A percentile compares a stretch with the other conserved stretches of the same genome.
Evolutionary conservation across 2,329 filamentous ascomycete species (phyloP).

Genomic region (Colletotrichum endophyticum): DNA sequence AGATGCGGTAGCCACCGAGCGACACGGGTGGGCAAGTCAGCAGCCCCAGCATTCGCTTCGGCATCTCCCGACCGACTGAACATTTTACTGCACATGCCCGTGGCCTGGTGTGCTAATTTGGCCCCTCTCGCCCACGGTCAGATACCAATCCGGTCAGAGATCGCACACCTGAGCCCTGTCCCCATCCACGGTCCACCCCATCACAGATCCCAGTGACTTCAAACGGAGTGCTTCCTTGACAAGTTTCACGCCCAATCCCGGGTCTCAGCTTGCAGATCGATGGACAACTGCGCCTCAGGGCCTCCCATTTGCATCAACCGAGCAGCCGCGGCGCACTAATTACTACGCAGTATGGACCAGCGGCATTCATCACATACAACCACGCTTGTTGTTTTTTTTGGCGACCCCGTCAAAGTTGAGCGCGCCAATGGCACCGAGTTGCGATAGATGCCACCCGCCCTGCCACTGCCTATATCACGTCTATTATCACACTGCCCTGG

Average conservation of each 20-base stretch:
- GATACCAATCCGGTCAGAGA: conserved; percentile 35
- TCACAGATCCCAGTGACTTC: conserved; percentile 18
- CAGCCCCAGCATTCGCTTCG: conserved; percentile 14
- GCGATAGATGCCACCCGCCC: conserved; percentile 2
- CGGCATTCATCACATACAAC: neutral
- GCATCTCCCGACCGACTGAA: conserved; percentile 18
- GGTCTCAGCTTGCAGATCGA: conserved; percentile 49
- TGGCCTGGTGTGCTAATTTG: conserved; percentile 3
- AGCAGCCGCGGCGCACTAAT: neutral
- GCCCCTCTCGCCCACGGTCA: conserved; percentile 26
- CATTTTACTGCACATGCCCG: conserved; percentile 19
- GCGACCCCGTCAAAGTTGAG: neutral
- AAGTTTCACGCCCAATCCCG: conserved; percentile 43
- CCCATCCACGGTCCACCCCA: conserved; percentile 17
- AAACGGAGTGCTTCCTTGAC: conserved; percentile 29
- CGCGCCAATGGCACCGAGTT: conserved; percentile 1
- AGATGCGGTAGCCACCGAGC: neutral
- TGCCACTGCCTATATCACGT: conserved; percentile 7
- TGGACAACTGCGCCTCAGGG: conserved; percentile 32
- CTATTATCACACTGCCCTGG: neutral
- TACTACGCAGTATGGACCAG: neutral
- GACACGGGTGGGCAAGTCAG: neutral
- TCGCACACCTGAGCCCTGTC: conserved; percentile 24
- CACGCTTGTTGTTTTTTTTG: neutral
- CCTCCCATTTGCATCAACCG: conserved; percentile 13